Percentiles rank a stretch among this genome's conserved stretches.
These are phyloP conservation scores for Phytophthora rubi DNA, from an alignment of 352 stramenopile species.

Conservation along the genomic window DNA sequence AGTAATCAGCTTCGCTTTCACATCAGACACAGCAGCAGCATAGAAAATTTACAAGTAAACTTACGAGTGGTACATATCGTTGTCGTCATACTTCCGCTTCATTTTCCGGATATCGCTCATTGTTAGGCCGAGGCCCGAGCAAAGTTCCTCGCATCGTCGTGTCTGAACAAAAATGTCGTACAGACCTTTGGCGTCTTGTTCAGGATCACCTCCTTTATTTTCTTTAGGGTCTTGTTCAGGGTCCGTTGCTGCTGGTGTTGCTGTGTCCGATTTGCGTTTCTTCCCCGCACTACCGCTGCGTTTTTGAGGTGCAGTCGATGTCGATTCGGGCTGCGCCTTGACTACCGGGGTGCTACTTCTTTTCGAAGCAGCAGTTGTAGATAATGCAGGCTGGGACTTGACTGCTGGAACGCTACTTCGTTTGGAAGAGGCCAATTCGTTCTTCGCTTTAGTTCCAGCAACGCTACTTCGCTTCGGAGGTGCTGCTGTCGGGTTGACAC, in stretches of 20 bases:
- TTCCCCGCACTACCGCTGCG: constrained; percentile 4
- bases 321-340: neutral
- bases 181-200: constrained; percentile 41
- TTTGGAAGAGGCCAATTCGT: neutral
- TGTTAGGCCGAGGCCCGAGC: constrained; percentile 52
- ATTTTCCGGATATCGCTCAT: constrained; percentile 66
- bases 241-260: neutral
- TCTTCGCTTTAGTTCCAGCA: neutral
- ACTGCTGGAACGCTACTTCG: neutral
- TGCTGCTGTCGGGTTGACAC: neutral
- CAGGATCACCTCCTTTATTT: constrained; percentile 14
- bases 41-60: constrained; percentile 13
- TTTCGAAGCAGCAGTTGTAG: constrained; percentile 5
- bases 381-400: neutral
- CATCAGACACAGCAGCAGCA: neutral
- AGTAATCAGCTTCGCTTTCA: neutral
- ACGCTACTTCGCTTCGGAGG: neutral
- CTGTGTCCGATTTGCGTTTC: constrained; percentile 5
- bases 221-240: neutral
- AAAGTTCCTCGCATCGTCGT: constrained; percentile 57
- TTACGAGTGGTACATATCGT: constrained; percentile 82
- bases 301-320: constrained; percentile 5
- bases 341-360: constrained; percentile 4
- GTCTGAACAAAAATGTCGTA: constrained; percentile 70
- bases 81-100: constrained; percentile 74